Percentiles rank a stretch among this genome's conserved stretches.
These are phyloP conservation scores for Flaveria brownii DNA, from an alignment of 129 eudicot species.

Conservation along the genomic window DNA sequence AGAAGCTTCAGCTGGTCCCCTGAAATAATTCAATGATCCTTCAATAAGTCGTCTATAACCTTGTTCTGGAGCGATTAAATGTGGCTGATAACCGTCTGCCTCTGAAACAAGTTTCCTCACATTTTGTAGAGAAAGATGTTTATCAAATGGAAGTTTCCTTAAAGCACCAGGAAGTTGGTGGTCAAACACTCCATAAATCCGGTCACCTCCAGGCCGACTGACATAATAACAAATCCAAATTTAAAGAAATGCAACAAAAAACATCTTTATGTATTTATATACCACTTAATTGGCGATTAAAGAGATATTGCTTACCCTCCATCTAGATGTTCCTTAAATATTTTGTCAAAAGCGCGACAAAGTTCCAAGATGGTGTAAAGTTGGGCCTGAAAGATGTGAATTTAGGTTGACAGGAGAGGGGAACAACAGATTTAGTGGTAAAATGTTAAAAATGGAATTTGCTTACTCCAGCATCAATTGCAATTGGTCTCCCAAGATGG, in stretches of 20 bases:
- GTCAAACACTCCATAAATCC: constrained; percentile 62
- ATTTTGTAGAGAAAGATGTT: constrained; percentile 62
- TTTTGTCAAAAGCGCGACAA: constrained; percentile 62
- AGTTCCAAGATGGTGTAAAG: constrained; percentile 64
- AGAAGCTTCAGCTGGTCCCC: constrained; percentile 72
- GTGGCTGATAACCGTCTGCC: constrained; percentile 77
- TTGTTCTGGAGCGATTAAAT: constrained; percentile 72
- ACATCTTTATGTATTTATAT: too few relatives aligned
- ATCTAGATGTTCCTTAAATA: too few relatives aligned
- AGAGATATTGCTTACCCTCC: too few relatives aligned
- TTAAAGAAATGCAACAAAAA: too few relatives aligned
- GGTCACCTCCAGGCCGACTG: constrained; percentile 71
- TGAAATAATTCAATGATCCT: constrained; percentile 49
- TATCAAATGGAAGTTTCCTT: constrained; percentile 63
- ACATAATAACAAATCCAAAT: background rate
- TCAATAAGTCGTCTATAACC: constrained; percentile 68
- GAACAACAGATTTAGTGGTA: background rate
- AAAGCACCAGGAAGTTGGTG: constrained; percentile 72
- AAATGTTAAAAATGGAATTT: background rate
- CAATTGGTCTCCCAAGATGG: constrained; percentile 58
- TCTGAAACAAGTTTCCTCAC: constrained; percentile 61
- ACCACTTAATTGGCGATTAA: too few relatives aligned
- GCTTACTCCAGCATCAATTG: constrained; percentile 60
- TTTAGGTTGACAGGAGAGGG: constrained; percentile 5
- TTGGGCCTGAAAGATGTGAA: constrained; percentile 54